A percentile compares a stretch with the other conserved stretches of the same genome.
These are phyloP conservation scores for Vitis rotundifolia DNA, from an alignment of 164 flowering plant species.

Conservation along the genomic window DNA sequence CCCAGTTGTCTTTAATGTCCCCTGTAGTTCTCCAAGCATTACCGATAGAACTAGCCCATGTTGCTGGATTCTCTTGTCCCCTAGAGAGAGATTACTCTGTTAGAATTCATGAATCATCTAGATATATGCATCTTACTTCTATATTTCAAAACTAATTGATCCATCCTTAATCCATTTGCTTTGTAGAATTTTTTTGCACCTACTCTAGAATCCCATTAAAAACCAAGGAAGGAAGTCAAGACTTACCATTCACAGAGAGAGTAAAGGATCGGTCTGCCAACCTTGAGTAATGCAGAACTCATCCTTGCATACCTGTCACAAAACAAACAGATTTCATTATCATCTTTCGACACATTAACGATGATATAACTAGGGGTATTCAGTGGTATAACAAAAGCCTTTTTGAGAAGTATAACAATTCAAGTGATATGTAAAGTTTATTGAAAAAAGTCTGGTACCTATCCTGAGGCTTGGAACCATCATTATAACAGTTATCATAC, in stretches of 20 bases:
- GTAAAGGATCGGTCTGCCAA: slow-evolving; percentile 38
- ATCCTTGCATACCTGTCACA: slow-evolving; percentile 33
- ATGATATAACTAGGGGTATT: too few species aligned
- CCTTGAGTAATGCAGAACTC: slow-evolving; percentile 40
- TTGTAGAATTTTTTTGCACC: too few species aligned
- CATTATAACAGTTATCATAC: slow-evolving; percentile 50
- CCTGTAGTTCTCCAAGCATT: slow-evolving; percentile 61
- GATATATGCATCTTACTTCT: not conserved
- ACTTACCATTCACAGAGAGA: slow-evolving; percentile 53
- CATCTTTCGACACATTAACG: not conserved
- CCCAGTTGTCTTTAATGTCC: slow-evolving; percentile 51
- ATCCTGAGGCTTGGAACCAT: slow-evolving; percentile 32
- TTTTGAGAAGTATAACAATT: too few species aligned
- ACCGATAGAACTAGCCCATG: slow-evolving; percentile 40
- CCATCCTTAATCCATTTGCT: too few species aligned
- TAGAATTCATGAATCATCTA: not conserved
- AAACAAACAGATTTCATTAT: not conserved
- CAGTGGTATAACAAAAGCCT: too few species aligned
- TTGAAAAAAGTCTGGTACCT: slow-evolving; percentile 20
- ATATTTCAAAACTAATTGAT: not conserved
- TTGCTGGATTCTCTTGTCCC: slow-evolving; percentile 53
- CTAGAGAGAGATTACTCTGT: slow-evolving; percentile 12
- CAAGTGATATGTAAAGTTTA: not conserved
- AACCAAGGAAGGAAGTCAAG: not conserved
- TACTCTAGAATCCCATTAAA: too few species aligned